Percentiles rank a stretch among this genome's conserved stretches.
Evolutionary conservation across 805 yeast genomes (phyloP).

Genomic region (Metschnikowia cubensis): DNA sequence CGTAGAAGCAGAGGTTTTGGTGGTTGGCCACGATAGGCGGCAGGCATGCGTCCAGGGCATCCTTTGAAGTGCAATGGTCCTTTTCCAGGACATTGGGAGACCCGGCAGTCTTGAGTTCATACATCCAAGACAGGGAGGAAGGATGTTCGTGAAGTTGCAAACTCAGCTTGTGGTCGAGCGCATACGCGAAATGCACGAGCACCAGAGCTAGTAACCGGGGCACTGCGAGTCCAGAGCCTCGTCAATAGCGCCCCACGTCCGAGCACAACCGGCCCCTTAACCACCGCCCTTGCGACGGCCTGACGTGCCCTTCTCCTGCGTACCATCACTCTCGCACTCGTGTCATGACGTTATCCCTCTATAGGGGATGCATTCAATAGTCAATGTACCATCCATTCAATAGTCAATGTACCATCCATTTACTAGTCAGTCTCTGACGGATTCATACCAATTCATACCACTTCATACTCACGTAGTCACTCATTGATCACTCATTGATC

Average conservation of each 20-base stretch:
- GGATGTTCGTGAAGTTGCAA: neutral
- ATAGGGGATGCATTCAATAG: too few species aligned
- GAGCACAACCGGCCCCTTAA: too few species aligned
- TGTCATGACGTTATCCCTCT: too few species aligned
- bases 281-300: too few species aligned
- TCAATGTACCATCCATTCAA: too few species aligned
- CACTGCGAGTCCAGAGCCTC: neutral
- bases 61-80: neutral
- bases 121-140: neutral
- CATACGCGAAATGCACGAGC: neutral
- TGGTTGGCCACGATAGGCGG: neutral
- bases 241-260: neutral
- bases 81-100: neutral
- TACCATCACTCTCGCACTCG: too few species aligned
- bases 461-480: too few species aligned
- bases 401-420: too few species aligned
- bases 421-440: too few species aligned
- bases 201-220: neutral
- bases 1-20: conserved; percentile 1
- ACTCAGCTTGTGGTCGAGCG: conserved; percentile 1
- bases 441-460: too few species aligned
- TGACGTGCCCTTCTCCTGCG: too few species aligned
- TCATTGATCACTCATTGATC: too few species aligned
- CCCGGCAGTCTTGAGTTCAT: neutral
- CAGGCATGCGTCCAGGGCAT: neutral